These are phyloP conservation scores for Candida multigemmis DNA, from an alignment of 805 yeast genomes.

Conservation along the genomic window DNA sequence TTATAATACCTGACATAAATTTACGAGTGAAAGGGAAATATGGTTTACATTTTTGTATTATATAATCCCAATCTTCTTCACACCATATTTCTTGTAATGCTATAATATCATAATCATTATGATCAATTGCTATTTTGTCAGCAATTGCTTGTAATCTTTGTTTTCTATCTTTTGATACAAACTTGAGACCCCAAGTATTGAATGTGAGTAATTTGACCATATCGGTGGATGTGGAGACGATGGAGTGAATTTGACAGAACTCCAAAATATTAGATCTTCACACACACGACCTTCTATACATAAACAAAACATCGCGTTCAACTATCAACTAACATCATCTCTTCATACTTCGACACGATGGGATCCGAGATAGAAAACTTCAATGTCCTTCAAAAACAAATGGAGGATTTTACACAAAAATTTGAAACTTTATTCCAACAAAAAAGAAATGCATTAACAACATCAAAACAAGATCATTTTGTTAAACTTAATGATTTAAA, in stretches of 20 bases:
- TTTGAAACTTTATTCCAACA: slow-evolving; percentile 4
- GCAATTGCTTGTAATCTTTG: slow-evolving; percentile 71
- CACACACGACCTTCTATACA: neutral
- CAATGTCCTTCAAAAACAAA: slow-evolving; percentile 4
- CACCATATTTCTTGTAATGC: slow-evolving; percentile 97
- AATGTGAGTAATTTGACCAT: slow-evolving; percentile 50
- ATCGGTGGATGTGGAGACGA: slow-evolving; percentile 1
- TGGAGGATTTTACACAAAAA: slow-evolving; percentile 5
- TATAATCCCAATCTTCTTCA: slow-evolving; percentile 68
- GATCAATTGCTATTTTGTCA: slow-evolving; percentile 37
- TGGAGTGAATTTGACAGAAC: neutral
- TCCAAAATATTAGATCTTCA: neutral
- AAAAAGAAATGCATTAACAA: slow-evolving; percentile 21
- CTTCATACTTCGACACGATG: neutral
- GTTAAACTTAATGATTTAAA: slow-evolving; percentile 19
- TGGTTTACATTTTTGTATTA: slow-evolving; percentile 35
- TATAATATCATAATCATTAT: slow-evolving; percentile 61
- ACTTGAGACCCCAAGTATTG: slow-evolving; percentile 87
- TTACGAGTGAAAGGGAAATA: slow-evolving; percentile 57
- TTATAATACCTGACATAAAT: slow-evolving; percentile 73
- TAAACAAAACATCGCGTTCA: neutral
- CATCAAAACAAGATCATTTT: slow-evolving; percentile 23
- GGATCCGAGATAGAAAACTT: slow-evolving; percentile 5
- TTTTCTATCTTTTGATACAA: slow-evolving; percentile 61
- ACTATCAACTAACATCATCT: neutral